Evolutionary conservation across 139 green algal genomes (phyloP).

Genomic region (Gonium pectorale): DNA sequence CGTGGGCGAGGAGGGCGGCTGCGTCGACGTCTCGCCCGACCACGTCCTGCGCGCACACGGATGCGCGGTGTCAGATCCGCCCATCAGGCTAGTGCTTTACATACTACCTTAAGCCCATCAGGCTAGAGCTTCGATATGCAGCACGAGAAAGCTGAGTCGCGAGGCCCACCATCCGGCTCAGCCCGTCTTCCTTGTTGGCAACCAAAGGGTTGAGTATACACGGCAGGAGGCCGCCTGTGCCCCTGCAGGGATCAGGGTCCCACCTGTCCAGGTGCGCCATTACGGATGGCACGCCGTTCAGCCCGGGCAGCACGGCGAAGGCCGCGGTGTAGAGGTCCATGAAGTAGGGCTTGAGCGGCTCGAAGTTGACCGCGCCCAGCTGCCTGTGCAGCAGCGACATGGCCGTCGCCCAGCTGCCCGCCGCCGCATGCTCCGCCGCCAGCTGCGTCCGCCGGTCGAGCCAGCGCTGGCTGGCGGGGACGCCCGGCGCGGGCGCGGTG

Average conservation of each 20-base stretch:
- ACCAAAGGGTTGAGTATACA: no score
- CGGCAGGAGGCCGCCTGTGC: no score
- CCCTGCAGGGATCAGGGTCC: no score
- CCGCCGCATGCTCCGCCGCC: constrained; percentile 44
- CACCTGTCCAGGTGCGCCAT: constrained; percentile 77
- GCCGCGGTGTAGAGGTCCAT: constrained; percentile 85
- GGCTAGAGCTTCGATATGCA: no score
- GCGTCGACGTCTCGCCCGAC: constrained; percentile 63
- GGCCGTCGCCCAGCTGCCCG: constrained; percentile 61
- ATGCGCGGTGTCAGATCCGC: no score
- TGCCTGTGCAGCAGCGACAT: constrained; percentile 96
- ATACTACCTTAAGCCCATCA: no score
- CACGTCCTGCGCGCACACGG: constrained; percentile 67
- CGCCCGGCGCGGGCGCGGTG: constrained; percentile 74
- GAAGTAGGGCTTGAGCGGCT: constrained; percentile 88
- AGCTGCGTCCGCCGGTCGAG: constrained; percentile 78
- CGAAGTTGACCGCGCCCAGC: constrained; percentile 93
- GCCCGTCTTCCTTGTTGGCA: no score
- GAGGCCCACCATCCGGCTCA: no score
- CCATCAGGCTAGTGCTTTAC: no score
- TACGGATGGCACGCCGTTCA: constrained; percentile 74
- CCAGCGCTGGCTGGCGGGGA: constrained; percentile 86
- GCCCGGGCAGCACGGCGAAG: constrained; percentile 73
- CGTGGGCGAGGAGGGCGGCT: constrained; percentile 75
- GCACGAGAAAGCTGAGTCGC: no score